These are phyloP conservation scores for Glycine tomentella DNA, from an alignment of 306 rosid species.

Conservation along the genomic window DNA sequence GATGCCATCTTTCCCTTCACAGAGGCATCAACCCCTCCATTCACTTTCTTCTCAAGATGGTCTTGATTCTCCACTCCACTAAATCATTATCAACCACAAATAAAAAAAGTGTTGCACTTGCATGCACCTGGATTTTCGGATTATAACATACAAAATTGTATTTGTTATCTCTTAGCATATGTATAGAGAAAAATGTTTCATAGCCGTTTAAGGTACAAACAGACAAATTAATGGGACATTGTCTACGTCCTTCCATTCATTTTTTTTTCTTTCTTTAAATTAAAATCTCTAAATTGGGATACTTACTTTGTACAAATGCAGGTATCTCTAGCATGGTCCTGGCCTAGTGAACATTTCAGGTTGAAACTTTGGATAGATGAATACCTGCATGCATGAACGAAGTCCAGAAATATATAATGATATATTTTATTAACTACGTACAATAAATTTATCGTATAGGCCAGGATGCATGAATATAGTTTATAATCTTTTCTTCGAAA, in stretches of 20 bases:
- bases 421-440: background rate
- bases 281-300: conserved; percentile 31
- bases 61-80: conserved; percentile 63
- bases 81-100: background rate
- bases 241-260: conserved; percentile 31
- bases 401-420: background rate
- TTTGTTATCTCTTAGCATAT: conserved; percentile 39
- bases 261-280: background rate
- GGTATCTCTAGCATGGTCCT: conserved; percentile 1
- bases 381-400: background rate
- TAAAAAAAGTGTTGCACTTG: background rate
- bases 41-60: conserved; percentile 71
- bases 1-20: conserved; percentile 57
- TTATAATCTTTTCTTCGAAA: no score
- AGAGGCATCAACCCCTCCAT: conserved; percentile 57
- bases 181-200: conserved; percentile 48
- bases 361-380: conserved; percentile 13
- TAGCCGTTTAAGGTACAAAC: conserved; percentile 42
- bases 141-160: conserved; percentile 48
- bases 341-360: background rate
- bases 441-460: no score
- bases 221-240: conserved; percentile 35
- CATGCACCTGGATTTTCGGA: conserved; percentile 25
- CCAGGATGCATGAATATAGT: no score
- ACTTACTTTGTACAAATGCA: conserved; percentile 30